phyloP scores from a whole-genome alignment of 2,329 filamentous ascomycete genomes.

The Aspergillus ustus region DNA sequence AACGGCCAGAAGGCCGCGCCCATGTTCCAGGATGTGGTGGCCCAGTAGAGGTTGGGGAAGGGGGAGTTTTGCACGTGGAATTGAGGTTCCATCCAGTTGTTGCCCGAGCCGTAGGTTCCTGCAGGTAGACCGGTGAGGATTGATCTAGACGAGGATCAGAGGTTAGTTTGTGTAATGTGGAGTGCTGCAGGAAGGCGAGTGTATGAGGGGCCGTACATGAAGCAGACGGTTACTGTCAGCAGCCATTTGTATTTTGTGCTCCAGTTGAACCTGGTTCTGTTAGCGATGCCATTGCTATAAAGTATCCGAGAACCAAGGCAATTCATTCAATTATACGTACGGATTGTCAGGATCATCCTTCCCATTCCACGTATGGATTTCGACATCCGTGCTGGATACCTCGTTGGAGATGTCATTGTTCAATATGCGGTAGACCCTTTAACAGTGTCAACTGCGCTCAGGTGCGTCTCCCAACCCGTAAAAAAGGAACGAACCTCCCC shows the following conservation, averaged over 20 bases:
- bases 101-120: conserved; percentile 45
- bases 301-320: too few relatives aligned
- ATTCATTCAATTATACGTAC: too few relatives aligned
- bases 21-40: conserved; percentile 44
- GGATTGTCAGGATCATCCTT: conserved; percentile 38
- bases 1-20: conserved; percentile 45
- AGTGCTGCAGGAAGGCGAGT: neutral
- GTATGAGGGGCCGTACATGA: conserved; percentile 36
- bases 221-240: conserved; percentile 48
- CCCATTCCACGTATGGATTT: conserved; percentile 37
- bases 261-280: conserved; percentile 46
- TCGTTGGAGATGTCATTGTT: neutral
- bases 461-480: neutral
- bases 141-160: conserved; percentile 29
- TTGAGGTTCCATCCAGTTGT: conserved; percentile 33
- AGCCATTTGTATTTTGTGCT: conserved; percentile 46
- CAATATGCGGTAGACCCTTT: neutral
- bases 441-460: neutral
- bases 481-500: neutral
- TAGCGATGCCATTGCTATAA: neutral
- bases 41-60: conserved; percentile 41
- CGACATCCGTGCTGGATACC: conserved; percentile 27
- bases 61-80: conserved; percentile 42
- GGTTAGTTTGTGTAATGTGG: neutral
- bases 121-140: conserved; percentile 49